A percentile compares a stretch with the other conserved stretches of the same genome.
phyloP scores from a whole-genome alignment of 2,329 filamentous ascomycete genomes.

The Arthrobotrys conoides region DNA sequence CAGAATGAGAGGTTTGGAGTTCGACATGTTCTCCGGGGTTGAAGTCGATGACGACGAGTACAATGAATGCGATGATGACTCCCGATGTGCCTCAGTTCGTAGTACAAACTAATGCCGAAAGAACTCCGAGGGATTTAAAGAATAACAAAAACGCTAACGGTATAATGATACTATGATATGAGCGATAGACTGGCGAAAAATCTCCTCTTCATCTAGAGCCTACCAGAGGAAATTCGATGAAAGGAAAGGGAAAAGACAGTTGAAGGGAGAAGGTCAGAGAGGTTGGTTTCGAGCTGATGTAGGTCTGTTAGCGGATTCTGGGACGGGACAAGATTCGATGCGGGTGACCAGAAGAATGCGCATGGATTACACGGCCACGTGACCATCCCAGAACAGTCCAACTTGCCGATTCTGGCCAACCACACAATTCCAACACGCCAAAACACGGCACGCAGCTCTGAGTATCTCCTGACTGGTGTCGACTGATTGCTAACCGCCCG shows the following conservation, averaged over 20 bases:
- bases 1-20: constrained; percentile 52
- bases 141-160: not conserved
- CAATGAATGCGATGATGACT: constrained; percentile 3
- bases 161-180: not conserved
- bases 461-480: constrained; percentile 27
- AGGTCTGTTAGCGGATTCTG: not conserved
- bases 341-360: constrained; percentile 35
- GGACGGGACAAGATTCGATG: constrained; percentile 10
- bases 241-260: not conserved
- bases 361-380: constrained; percentile 1
- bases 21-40: constrained; percentile 18
- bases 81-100: constrained; percentile 29
- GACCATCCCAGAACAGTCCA: constrained; percentile 21
- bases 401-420: constrained; percentile 19
- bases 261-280: constrained; percentile 1
- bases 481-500: constrained; percentile 51
- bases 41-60: constrained; percentile 13
- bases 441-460: constrained; percentile 2
- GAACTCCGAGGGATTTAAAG: constrained; percentile 13
- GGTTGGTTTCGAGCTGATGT: constrained; percentile 28
- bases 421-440: constrained; percentile 35
- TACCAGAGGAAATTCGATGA: constrained; percentile 31
- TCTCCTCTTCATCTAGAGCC: constrained; percentile 23
- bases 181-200: constrained; percentile 4
- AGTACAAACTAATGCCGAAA: constrained; percentile 5